Evolutionary conservation across 768 basidiomycete genomes (phyloP).

Genomic region (Pleurotus sapidus): DNA sequence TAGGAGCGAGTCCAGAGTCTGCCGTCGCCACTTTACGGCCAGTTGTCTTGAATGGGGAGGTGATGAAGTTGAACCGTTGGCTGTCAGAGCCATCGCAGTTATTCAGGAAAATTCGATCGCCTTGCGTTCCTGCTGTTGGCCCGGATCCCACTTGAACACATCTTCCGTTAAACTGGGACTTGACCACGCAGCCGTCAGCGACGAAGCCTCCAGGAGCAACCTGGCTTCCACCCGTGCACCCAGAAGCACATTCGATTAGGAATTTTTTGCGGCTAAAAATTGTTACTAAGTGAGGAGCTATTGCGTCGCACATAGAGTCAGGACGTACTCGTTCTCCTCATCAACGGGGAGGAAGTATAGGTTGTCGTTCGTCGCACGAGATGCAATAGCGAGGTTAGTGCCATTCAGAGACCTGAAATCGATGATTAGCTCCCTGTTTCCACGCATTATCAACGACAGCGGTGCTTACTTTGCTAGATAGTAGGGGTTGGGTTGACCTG

Average conservation of each 20-base stretch:
- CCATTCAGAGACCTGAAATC: constrained; percentile 2
- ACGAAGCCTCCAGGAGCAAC: background rate
- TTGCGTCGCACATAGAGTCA: background rate
- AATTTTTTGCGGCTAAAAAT: background rate
- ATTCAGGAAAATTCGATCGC: constrained; percentile 1
- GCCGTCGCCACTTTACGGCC: background rate
- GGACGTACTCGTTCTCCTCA: background rate
- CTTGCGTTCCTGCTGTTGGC: background rate
- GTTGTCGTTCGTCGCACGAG: constrained; percentile 2
- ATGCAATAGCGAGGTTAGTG: background rate
- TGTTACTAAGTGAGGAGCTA: too few relatives aligned
- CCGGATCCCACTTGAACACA: background rate
- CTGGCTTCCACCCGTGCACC: background rate
- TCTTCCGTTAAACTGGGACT: background rate
- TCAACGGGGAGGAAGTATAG: background rate
- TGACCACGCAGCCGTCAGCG: constrained; percentile 1
- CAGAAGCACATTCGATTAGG: background rate
- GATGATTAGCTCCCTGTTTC: background rate
- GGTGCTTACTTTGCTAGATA: constrained; percentile 1
- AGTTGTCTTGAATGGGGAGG: background rate
- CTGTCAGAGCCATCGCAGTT: background rate
- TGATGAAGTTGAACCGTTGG: background rate
- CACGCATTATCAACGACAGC: background rate
- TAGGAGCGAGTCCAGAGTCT: too few relatives aligned
- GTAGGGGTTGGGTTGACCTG: background rate